Evolutionary conservation across 73 alveolate species (phyloP).

Genomic region (Uronychia binucleata): DNA sequence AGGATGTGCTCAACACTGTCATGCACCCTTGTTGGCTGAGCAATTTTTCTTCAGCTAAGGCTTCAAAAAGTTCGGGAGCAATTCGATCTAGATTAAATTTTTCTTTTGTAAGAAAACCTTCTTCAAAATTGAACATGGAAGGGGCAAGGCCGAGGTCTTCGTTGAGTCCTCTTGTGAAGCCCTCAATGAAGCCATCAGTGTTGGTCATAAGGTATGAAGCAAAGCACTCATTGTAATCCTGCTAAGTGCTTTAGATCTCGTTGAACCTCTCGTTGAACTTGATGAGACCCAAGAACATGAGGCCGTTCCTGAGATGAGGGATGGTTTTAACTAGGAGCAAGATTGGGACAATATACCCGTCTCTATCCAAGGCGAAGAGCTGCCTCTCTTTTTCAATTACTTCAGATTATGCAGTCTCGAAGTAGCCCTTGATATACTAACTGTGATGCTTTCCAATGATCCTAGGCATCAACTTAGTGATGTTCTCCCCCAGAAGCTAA

Average conservation of each 20-base stretch:
- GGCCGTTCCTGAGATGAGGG: background rate
- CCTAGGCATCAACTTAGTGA: background rate
- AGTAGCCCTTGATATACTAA: background rate
- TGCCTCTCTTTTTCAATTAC: background rate
- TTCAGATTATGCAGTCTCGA: background rate
- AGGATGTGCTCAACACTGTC: background rate
- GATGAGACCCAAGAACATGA: background rate
- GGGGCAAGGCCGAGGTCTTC: background rate
- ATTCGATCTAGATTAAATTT: background rate
- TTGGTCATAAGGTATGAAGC: background rate
- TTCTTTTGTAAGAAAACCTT: background rate
- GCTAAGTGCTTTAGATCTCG: background rate
- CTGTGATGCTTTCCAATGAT: constrained; percentile 7
- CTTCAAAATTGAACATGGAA: background rate
- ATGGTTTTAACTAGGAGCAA: background rate
- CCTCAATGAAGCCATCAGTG: background rate
- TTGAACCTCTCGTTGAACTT: background rate
- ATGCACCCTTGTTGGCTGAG: background rate
- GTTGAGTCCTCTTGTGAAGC: background rate
- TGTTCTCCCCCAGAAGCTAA: background rate
- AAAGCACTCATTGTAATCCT: background rate
- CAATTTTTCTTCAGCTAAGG: background rate
- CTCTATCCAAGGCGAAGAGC: background rate
- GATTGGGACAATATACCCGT: background rate
- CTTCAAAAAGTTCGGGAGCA: background rate